Evolutionary conservation across 441 rosid genomes (phyloP), one percentile per base, ranked within the genome.

Genomic region (Corymbia citriodora): DNA sequence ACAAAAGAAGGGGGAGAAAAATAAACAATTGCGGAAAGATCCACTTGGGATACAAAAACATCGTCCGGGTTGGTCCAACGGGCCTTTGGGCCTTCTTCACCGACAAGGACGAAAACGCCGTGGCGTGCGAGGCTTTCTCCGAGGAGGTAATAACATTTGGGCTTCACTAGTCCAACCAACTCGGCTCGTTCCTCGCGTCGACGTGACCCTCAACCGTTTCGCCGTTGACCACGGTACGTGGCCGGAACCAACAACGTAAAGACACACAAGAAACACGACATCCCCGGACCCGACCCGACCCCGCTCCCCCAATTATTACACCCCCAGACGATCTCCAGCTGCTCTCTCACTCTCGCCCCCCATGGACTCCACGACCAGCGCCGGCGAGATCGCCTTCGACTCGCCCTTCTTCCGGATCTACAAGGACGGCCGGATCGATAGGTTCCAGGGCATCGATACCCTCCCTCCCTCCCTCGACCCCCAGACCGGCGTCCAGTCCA

Each of bases 401-500:
- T 92, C 88, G 55, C 91, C 81, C 82, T 89, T 95, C 90, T 94
- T 95, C 90, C 92, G 57, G 40, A 93, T 94, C 33, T 92, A 91
- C 92, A 92, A 93, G 89, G 94, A 94, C 57, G 96, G 95, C 68
- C 90, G 92, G 12, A 10, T 91, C 90, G 88, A 94, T 54, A 61
- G 89, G 87, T 7, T 55, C 3, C 57, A 33, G 25, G 92, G 92
- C 55, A 27, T 19, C 23, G 89, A 90, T 21, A 91, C 87, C 25
- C n/a, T 94, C 87, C 94, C 94, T 2, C 94, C 96, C 9, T 90
- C 90, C 25, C 88, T 90, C 12, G 94, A 94, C 54, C 92, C 93
- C 59, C 25, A 57, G 45, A 89, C 93, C 65, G 94, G 93, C 1
- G 93, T 94, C 91, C 91, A 87, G 15, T 95, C 96, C 79, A 94